A percentile compares a stretch with the other conserved stretches of the same genome.
Evolutionary conservation across 345 rosid genomes (phyloP).

Genomic region (Aquilaria malaccensis): DNA sequence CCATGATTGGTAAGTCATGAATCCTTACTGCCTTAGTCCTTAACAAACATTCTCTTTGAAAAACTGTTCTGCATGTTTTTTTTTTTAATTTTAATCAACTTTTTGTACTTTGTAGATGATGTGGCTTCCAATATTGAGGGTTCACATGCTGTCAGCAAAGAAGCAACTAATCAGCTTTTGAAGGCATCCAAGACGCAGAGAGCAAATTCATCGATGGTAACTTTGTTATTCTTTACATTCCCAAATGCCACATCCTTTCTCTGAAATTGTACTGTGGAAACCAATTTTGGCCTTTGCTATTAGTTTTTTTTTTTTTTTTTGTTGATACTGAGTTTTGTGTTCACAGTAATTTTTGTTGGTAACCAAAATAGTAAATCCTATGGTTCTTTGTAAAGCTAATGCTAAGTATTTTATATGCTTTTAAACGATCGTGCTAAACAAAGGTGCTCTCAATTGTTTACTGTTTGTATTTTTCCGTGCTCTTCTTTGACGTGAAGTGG

Average conservation of each 20-base stretch:
- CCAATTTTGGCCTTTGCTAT: background rate
- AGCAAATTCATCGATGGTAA: conserved; percentile 64
- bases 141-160: conserved; percentile 49
- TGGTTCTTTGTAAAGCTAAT: background rate
- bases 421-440: too few species aligned
- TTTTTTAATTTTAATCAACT: background rate
- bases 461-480: too few species aligned
- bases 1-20: conserved; percentile 43
- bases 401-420: background rate
- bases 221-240: background rate
- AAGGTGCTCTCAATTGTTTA: too few species aligned
- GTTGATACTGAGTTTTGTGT: background rate
- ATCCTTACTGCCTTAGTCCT: background rate
- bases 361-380: background rate
- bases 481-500: too few species aligned
- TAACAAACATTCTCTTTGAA: background rate
- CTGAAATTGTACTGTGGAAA: background rate
- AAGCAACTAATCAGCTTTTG: conserved; percentile 47
- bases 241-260: background rate
- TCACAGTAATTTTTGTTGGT: background rate
- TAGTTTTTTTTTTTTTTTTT: background rate
- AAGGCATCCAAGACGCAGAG: conserved; percentile 57
- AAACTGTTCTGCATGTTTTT: background rate
- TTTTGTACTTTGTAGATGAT: conserved; percentile 41
- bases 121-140: conserved; percentile 53